phyloP scores from a whole-genome alignment of 305 asterid genomes.

The Fraxinus platypoda region DNA sequence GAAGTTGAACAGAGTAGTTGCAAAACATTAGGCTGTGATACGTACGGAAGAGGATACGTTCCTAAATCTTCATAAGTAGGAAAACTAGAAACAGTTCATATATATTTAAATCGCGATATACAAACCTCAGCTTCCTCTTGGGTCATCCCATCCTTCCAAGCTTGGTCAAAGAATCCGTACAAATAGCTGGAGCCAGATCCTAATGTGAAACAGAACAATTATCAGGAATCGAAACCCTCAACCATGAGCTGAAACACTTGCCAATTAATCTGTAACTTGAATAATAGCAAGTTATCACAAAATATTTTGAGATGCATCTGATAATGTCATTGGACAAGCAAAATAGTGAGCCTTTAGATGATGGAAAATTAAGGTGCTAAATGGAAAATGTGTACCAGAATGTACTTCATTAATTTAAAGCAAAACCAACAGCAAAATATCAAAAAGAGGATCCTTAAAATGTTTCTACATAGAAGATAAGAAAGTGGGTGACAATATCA shows the following conservation, averaged over 20 bases:
- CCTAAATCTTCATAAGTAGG: neutral
- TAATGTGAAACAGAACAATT: slow-evolving; percentile 28
- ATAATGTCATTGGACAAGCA: neutral
- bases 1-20: neutral
- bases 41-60: neutral
- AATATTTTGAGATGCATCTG: neutral
- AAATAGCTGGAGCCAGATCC: slow-evolving; percentile 84
- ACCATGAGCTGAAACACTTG: neutral
- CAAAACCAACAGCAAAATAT: neutral
- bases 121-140: slow-evolving; percentile 90
- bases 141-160: slow-evolving; percentile 83
- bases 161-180: slow-evolving; percentile 91
- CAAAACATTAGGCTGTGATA: neutral
- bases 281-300: neutral
- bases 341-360: neutral
- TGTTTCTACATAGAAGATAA: neutral
- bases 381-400: neutral
- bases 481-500: neutral
- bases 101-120: slow-evolving; percentile 9
- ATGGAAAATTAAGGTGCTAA: neutral
- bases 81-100: neutral
- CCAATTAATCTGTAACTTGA: neutral
- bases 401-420: neutral
- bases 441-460: neutral
- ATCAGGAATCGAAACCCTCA: slow-evolving; percentile 5